phyloP scores from a whole-genome alignment of 805 yeast species.

The Yarrowia phangngaensis region DNA sequence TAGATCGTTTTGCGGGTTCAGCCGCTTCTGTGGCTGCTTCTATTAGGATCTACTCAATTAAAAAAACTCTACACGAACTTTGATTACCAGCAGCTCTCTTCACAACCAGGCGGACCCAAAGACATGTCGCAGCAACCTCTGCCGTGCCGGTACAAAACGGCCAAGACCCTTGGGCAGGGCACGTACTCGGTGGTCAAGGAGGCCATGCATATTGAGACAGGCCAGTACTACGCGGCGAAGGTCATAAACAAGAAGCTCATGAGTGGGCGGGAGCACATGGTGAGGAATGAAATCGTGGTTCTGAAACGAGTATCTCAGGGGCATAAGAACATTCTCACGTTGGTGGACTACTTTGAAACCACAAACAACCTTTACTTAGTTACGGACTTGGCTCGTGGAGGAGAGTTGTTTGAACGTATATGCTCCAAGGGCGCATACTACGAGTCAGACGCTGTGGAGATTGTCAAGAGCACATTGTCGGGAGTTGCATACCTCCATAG shows the following conservation, averaged over 20 bases:
- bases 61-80: neutral
- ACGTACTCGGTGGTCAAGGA: conserved; percentile 46
- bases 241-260: conserved; percentile 49
- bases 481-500: conserved; percentile 57
- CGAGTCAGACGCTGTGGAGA: conserved; percentile 49
- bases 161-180: conserved; percentile 44
- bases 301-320: conserved; percentile 50
- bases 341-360: conserved; percentile 70
- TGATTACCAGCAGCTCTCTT: too few relatives aligned
- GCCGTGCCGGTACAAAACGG: conserved; percentile 36
- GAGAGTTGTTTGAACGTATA: conserved; percentile 64
- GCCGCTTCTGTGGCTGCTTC: too few relatives aligned
- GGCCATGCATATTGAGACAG: conserved; percentile 43
- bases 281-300: conserved; percentile 60
- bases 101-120: conserved; percentile 28
- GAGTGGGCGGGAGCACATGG: conserved; percentile 51
- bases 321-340: conserved; percentile 54
- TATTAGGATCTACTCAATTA: too few relatives aligned
- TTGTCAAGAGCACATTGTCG: conserved; percentile 49
- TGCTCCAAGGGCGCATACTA: conserved; percentile 46
- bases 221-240: conserved; percentile 52
- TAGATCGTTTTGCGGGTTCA: too few relatives aligned
- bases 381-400: conserved; percentile 65
- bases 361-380: conserved; percentile 50
- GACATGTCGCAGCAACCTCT: conserved; percentile 30